phyloP scores from a whole-genome alignment of 768 basidiomycete genomes.

The Rhodotorula kratochvilovae region DNA sequence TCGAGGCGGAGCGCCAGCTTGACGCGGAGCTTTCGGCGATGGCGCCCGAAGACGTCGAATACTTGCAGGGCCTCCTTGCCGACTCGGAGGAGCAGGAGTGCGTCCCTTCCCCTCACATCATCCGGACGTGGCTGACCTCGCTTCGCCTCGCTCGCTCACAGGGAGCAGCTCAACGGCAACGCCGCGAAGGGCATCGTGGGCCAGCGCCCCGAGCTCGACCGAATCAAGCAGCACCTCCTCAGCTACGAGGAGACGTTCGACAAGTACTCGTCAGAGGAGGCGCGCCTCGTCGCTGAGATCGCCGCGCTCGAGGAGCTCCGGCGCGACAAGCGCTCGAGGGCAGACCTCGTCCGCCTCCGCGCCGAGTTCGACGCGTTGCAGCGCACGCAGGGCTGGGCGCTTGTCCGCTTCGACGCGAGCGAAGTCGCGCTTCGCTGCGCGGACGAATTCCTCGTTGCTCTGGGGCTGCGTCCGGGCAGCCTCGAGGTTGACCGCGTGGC shows the following conservation, averaged over 20 bases:
- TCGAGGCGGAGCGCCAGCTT: slow-evolving; percentile 35
- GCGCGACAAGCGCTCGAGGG: slow-evolving; percentile 36
- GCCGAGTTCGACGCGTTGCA: slow-evolving; percentile 41
- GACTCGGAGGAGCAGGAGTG: slow-evolving; percentile 43
- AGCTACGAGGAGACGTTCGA: slow-evolving; percentile 14
- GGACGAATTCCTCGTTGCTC: slow-evolving; percentile 30
- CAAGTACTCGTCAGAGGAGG: slow-evolving; percentile 9
- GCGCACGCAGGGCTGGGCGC: slow-evolving; percentile 39
- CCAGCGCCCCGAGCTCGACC: slow-evolving; percentile 22
- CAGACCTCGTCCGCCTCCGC: slow-evolving; percentile 39
- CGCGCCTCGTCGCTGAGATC: slow-evolving; percentile 12
- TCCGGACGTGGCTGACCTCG: too few relatives aligned
- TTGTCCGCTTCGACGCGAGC: slow-evolving; percentile 13
- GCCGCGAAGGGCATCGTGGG: slow-evolving; percentile 17
- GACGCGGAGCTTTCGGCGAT: slow-evolving; percentile 36
- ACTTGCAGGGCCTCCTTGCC: slow-evolving; percentile 31
- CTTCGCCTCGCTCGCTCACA: neutral
- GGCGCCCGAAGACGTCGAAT: slow-evolving; percentile 34
- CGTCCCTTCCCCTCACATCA: neutral
- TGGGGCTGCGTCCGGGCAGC: slow-evolving; percentile 6
- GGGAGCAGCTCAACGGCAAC: slow-evolving; percentile 28
- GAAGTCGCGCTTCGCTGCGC: slow-evolving; percentile 24
- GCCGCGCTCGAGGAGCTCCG: slow-evolving; percentile 19
- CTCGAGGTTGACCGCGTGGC: neutral
- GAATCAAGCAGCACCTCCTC: slow-evolving; percentile 20